Base-by-base conservation (phyloP, 306 rosid genomes). In the Sicyos edulis region DNA sequence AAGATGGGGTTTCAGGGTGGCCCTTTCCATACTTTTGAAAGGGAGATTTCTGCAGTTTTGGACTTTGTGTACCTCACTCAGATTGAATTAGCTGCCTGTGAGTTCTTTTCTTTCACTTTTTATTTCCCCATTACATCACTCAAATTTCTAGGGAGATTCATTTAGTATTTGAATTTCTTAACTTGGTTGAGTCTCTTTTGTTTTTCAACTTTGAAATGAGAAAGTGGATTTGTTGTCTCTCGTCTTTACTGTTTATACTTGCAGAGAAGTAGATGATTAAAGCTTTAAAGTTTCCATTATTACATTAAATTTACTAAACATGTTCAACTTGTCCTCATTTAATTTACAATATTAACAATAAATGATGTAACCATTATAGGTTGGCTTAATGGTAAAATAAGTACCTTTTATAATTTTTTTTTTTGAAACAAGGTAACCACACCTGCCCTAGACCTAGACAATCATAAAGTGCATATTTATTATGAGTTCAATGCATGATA, bases 11-110 rank as follows among this genome's bases (percentile, higher is more conserved):
- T 90, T 73, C 75, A 76, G 74, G 81, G 76, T 10, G 96, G 96
- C 14, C 93, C 98, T 0, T 92, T 92, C 75, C 77, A 74, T 47
- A 75, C 80, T 77, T 88, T 92, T 78, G 96, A 92, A 81, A 83
- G 77, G 77, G 96, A 92, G 56, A 88, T 87, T 80, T 85, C 96
- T 76, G 89, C 85, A 11, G 88, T 78, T 71, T 78, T 92, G 52
- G 88, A 92, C 19, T 92, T 92, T 53, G 83, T 90, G 76, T 92
- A 88, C 79, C 80, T 83, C 17, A 92, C 96, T n/a, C 98, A 92
- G 82, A 92, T 92, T 47, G 96, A 92, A 77, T 75, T 90, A 73
- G 98, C 98, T 51, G 98, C 98, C 20, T 90, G 96, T 90, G 80
- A 84, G 98, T 86, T 57, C 21, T 49, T 61, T 34, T 66, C 34